Evolutionary conservation across 2,329 filamentous ascomycete genomes (phyloP), one percentile per base, ranked within the genome.

Genomic region (Colletotrichum tropicicola): DNA sequence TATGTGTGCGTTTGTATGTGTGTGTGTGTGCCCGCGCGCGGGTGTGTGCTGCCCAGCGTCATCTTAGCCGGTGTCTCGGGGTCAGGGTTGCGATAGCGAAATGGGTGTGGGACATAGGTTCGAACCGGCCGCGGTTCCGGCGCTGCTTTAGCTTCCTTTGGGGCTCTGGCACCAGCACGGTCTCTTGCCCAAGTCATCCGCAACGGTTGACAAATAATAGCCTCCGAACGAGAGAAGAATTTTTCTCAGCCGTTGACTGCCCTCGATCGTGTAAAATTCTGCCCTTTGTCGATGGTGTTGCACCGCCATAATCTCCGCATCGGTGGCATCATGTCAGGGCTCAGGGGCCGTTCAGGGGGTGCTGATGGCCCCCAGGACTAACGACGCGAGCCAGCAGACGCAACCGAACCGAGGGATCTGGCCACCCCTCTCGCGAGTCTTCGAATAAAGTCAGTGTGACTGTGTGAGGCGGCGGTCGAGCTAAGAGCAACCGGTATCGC

Each of bases 331-430:
- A 55, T 55, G 37, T 55, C 52, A 37, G 52, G 35, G 52, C 39
- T 44, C 52, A 55, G 52, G 52, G 52, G 52, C 17, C 52, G 15
- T 27, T 45, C 52, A 55, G 52, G 52, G 52, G 52, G 48, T 37
- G 25, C 35, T 19, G 37, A 30, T 35, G 30, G 27, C 39, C 52
- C 51, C 52, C 39, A 55, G 43, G 39, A 45, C 32, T 45, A 35
- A 45, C 27, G 51, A 55, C 25, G 32, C 13, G 5, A 35, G 32
- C 12, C 5, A 35, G 6, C 15, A 41, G 5, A 19, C 6, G 9
- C n/a, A n/a, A n/a, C n/a, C n/a, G n/a, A n/a, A n/a, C n/a, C n/a
- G n/a, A n/a, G n/a, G n/a, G n/a, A n/a, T n/a, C n/a, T n/a, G n/a
- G n/a, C n/a, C n/a, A n/a, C n/a, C n/a, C n/a, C n/a, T n/a, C n/a